These are phyloP conservation scores for Nicotiana undulata DNA, from an alignment of 257 asterid genomes.

Conservation along the genomic window DNA sequence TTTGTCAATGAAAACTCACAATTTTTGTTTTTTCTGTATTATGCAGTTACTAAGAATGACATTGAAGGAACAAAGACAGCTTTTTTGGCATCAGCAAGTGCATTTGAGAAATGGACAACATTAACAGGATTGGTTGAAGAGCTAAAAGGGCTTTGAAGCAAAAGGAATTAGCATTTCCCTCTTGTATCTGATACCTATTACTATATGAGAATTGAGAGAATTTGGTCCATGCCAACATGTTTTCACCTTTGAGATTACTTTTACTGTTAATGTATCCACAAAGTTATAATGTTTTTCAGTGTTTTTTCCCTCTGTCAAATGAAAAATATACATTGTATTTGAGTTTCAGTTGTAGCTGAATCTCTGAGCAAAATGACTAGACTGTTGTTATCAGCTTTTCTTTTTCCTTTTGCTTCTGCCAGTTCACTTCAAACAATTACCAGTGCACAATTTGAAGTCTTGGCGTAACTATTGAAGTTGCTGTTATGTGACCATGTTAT, in stretches of 20 bases:
- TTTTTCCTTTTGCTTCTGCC: background rate
- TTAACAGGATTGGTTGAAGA: constrained; percentile 64
- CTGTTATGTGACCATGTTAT: no score
- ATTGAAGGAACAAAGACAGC: constrained; percentile 64
- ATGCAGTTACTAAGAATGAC: constrained; percentile 61
- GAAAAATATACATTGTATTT: background rate
- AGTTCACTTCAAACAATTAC: background rate
- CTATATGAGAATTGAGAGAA: background rate
- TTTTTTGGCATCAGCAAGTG: constrained; percentile 68
- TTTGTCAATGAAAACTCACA: background rate
- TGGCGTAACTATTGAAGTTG: no score
- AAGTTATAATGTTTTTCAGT: background rate
- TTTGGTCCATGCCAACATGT: background rate
- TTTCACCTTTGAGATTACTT: background rate
- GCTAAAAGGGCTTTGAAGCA: constrained; percentile 76
- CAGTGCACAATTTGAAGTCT: background rate
- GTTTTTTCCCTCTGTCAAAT: background rate
- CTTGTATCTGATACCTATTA: background rate
- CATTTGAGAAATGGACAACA: constrained; percentile 79
- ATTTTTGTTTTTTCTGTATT: background rate
- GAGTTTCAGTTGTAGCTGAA: background rate
- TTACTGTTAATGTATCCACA: background rate
- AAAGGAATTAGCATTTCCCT: background rate
- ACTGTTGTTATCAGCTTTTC: background rate
- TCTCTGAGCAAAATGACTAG: background rate